Evolutionary conservation across 176 grass and related monocot species (phyloP), one percentile per base, ranked within the genome.

Genomic region (Lolium perenne): DNA sequence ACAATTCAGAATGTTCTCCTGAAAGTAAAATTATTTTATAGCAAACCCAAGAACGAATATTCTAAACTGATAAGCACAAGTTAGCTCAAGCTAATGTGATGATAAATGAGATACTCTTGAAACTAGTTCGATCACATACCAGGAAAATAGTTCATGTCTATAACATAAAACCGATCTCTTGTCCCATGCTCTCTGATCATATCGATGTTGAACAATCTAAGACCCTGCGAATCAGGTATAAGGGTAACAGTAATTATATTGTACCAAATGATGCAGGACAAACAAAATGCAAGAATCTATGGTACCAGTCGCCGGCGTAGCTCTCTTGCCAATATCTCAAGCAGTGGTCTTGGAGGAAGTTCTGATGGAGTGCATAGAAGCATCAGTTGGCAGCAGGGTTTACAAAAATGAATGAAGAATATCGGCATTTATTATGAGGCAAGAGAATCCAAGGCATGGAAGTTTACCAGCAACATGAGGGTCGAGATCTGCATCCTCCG

Each of bases 81-180:
- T 61, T 75, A 35, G 45, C 38, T 84, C 29, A 74, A 21, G 76
- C 14, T 75, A 68, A 79, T 18, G 9, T 57, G 26, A 79, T 3
- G 38, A 67, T 26, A 51, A 74, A 45, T 3, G 20, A 17, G 3
- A 56, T 7, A 68, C 65, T 20, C 57, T 40, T 29, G 48, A 75
- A 21, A 74, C 57, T 84, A 83, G 45, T 58, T 66, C 79, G 53
- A 82, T 35, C 67, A 38, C 65, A 69, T 96, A 88, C 97, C 97
- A 85, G 94, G 92, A 76, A 99, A 99, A 86, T 99, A 99, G 77
- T 99, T 99, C 86, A 99, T 99, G 85, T 99, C 92, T 82, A 99
- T 94, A 70, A 99, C 94, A 88, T 99, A 99, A 89, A 99, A 96
- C 47, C 79, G 92, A 88, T 96, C 94, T 82, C 80, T 93, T 75